phyloP scores from a whole-genome alignment of 2,329 filamentous ascomycete genomes.

The Leptographium lundbergii region DNA sequence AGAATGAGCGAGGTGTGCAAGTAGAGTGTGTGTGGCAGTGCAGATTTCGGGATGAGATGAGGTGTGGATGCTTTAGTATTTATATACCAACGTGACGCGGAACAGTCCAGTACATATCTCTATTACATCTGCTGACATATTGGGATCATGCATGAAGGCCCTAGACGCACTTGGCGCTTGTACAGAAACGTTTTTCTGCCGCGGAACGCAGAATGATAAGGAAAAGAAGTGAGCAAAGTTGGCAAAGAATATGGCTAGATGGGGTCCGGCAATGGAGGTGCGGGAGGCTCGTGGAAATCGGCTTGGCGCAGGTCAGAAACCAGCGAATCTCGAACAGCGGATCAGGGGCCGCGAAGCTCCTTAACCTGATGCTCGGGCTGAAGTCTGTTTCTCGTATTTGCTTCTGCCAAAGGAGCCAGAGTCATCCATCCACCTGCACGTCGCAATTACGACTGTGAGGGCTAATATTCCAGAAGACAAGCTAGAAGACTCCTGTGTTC shows the following conservation, averaged over 20 bases:
- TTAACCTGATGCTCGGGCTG: too few relatives aligned
- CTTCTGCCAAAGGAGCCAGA: too few relatives aligned
- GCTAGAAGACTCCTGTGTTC: not conserved
- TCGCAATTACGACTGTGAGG: too few relatives aligned
- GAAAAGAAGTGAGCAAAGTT: not conserved
- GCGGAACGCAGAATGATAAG: not conserved
- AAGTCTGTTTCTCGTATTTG: too few relatives aligned
- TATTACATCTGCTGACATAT: not conserved
- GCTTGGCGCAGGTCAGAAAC: not conserved
- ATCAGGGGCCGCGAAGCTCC: too few relatives aligned
- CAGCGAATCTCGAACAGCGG: not conserved
- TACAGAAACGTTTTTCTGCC: not conserved
- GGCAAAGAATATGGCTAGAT: not conserved
- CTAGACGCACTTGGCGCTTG: too few relatives aligned
- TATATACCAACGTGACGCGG: not conserved
- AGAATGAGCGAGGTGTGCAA: not conserved
- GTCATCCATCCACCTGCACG: too few relatives aligned
- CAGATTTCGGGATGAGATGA: not conserved
- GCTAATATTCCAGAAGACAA: not conserved
- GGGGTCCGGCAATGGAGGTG: not conserved
- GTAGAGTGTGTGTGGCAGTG: not conserved
- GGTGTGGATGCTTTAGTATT: not conserved
- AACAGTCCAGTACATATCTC: not conserved
- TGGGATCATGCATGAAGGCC: too few relatives aligned
- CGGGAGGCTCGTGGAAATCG: not conserved